phyloP scores from a whole-genome alignment of 2,329 filamentous ascomycete genomes.

The Scedosporium apiospermum region DNA sequence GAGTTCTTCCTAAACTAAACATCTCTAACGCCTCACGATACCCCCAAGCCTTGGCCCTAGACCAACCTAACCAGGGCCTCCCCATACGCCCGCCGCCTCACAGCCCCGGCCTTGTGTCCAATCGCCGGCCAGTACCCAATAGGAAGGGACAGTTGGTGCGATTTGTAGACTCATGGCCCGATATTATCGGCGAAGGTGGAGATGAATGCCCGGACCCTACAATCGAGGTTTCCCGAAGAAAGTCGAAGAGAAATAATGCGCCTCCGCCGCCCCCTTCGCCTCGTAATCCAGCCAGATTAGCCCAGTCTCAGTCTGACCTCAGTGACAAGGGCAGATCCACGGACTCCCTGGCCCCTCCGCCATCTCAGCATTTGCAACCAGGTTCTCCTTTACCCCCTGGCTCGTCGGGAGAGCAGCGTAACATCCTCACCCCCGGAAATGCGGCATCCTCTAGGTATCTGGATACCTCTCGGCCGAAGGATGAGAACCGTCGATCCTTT shows the following conservation, averaged over 20 bases:
- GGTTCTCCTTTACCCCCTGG: not conserved
- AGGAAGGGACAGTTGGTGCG: constrained; percentile 64
- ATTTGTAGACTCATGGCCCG: constrained; percentile 64
- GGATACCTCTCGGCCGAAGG: constrained; percentile 28
- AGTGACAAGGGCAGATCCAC: not conserved
- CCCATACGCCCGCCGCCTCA: constrained; percentile 26
- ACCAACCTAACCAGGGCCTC: constrained; percentile 33
- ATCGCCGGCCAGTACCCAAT: constrained; percentile 31
- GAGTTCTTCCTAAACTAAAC: constrained; percentile 39
- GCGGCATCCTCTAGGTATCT: constrained; percentile 30
- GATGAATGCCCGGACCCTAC: constrained; percentile 71
- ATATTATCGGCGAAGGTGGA: constrained; percentile 83
- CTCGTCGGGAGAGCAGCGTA: constrained; percentile 6
- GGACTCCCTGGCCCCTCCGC: not conserved
- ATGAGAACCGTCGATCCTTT: constrained; percentile 47
- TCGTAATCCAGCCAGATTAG: not conserved
- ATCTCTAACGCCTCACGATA: constrained; percentile 46
- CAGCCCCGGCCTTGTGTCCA: constrained; percentile 31
- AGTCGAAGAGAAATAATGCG: constrained; percentile 21
- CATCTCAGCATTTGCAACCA: not conserved
- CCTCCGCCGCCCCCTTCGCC: constrained; percentile 12
- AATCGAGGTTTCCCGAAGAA: constrained; percentile 58
- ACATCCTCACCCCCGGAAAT: constrained; percentile 21
- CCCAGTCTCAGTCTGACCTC: not conserved
- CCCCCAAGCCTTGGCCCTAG: constrained; percentile 41